Evolutionary conservation across 2,329 filamentous ascomycete species (phyloP), one percentile per base, ranked within the genome.

Genomic region (Trichophyton verrucosum): DNA sequence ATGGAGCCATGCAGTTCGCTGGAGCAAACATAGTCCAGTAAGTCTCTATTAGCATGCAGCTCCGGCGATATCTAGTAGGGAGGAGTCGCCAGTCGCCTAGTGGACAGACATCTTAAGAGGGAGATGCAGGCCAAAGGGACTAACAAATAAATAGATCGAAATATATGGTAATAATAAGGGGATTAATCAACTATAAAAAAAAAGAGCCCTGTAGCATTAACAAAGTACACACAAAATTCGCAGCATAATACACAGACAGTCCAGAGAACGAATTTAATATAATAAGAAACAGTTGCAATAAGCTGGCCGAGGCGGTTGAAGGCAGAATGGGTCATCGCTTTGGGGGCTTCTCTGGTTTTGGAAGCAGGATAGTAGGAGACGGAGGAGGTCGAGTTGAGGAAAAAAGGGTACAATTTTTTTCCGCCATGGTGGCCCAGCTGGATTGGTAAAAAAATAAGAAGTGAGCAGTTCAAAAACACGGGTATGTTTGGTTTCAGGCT

Each of bases 241-340:
- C 51, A 36, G 13, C 46, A 51, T 36, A 55, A 36, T 36, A 55
- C 27, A 55, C 51, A 36, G 51, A 33, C 51, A 36, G 51, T 55
- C 51, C 51, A 55, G 51, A 36, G 30, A 55, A 38, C 51, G 33
- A 7, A 36, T n/a, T 13, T 7, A 55, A 36, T 20, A 15, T 11
- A 55, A 55, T 8, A 36, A 17, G 51, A 55, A 24, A 58, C 22
- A 58, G 9, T 15, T 17, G 44, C 15, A 61, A 44, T 24, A 33
- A n/a, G 55, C 30, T 61, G 59, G 61, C 61, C 60, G 63, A 42
- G 61, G 51, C 62, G 58, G 40, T 17, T 44, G 6, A 17, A 17
- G 40, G 40, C 40, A 44, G n/a, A 9, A 13, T 3, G 60, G 60
- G 2, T 27, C 30, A 27, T n/a, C 7, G 47, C 6, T 53, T 17